Percentiles rank a stretch among this genome's conserved stretches.
phyloP scores from a whole-genome alignment of 768 basidiomycete species.

The Phylloporus sp. region DNA sequence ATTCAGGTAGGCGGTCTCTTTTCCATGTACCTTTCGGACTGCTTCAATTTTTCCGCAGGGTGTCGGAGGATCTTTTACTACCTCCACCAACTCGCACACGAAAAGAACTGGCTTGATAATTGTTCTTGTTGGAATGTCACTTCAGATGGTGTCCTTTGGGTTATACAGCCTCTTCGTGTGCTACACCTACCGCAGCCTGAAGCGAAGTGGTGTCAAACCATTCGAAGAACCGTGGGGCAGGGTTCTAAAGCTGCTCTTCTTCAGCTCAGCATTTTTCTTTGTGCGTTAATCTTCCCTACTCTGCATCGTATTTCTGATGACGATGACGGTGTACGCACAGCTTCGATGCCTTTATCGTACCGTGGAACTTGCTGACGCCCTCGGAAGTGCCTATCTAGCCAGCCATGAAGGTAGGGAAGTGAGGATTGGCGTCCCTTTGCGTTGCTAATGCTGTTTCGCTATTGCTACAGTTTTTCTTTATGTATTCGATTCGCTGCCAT shows the following conservation, averaged over 20 bases:
- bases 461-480: constrained; percentile 25
- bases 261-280: constrained; percentile 23
- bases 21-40: not conserved
- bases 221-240: constrained; percentile 16
- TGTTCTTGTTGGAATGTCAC: constrained; percentile 23
- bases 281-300: constrained; percentile 12
- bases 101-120: constrained; percentile 11
- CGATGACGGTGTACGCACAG: not conserved
- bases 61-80: constrained; percentile 19
- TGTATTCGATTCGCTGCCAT: constrained; percentile 26
- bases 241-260: constrained; percentile 19
- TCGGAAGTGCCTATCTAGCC: constrained; percentile 15
- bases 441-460: too few relatives aligned
- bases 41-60: constrained; percentile 6
- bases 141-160: constrained; percentile 25
- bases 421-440: not conserved
- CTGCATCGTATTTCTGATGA: not conserved
- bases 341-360: constrained; percentile 30
- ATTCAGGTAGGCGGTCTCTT: constrained; percentile 21
- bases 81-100: constrained; percentile 3
- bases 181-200: constrained; percentile 11
- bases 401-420: constrained; percentile 22
- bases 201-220: not conserved
- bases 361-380: constrained; percentile 17
- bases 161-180: constrained; percentile 17